Evolutionary conservation across 1,284 basidiomycete genomes (phyloP).

Genomic region (Singerocomus rubriflavus): DNA sequence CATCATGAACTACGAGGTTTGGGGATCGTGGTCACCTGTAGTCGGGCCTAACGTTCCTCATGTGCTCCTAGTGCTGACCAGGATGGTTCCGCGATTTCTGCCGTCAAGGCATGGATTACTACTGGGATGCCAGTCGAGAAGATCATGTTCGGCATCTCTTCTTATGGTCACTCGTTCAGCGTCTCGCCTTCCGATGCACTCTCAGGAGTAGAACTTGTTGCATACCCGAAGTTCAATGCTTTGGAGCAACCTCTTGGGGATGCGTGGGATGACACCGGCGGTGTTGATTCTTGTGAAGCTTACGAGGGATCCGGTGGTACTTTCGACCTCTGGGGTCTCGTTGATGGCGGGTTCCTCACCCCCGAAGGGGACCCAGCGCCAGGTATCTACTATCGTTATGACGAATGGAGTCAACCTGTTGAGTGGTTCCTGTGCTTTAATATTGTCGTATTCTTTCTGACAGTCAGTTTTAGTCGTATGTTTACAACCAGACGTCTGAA

Average conservation of each 20-base stretch:
- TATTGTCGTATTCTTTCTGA: background rate
- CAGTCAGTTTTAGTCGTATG: slow-evolving; percentile 35
- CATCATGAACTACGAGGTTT: slow-evolving; percentile 74
- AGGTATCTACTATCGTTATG: slow-evolving; percentile 28
- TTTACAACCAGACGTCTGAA: slow-evolving; percentile 38
- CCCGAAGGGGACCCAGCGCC: slow-evolving; percentile 35
- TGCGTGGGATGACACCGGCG: slow-evolving; percentile 36
- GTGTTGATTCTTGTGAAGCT: slow-evolving; percentile 38
- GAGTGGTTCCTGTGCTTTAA: background rate
- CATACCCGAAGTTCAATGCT: slow-evolving; percentile 39
- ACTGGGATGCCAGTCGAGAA: slow-evolving; percentile 61
- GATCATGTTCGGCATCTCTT: slow-evolving; percentile 63
- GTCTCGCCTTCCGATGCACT: slow-evolving; percentile 30
- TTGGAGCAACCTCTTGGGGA: slow-evolving; percentile 38
- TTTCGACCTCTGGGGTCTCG: slow-evolving; percentile 41
- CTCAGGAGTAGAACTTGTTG: slow-evolving; percentile 24
- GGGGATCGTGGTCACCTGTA: slow-evolving; percentile 8
- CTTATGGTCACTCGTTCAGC: slow-evolving; percentile 41
- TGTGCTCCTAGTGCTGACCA: slow-evolving; percentile 51
- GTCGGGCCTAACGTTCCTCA: slow-evolving; percentile 43
- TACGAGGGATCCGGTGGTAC: slow-evolving; percentile 33
- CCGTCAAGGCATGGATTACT: slow-evolving; percentile 29
- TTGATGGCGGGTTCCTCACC: slow-evolving; percentile 39
- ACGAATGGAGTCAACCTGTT: slow-evolving; percentile 1
- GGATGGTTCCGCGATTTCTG: slow-evolving; percentile 35